phyloP scores from a whole-genome alignment of 2,329 filamentous ascomycete genomes.

The Dactylellina parvicollis region DNA sequence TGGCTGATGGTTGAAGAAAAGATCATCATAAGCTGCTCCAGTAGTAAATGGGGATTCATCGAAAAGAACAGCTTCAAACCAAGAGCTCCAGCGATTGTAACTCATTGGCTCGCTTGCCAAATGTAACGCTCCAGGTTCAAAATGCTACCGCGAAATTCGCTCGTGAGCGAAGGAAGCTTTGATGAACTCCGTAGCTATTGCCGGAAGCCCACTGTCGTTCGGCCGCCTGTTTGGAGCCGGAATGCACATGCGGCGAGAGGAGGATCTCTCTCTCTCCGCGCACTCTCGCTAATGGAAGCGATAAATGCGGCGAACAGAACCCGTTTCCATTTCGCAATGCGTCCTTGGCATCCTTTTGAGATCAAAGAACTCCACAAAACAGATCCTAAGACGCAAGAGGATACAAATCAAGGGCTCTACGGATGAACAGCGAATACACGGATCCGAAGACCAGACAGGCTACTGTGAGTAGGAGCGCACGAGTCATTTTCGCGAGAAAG shows the following conservation, averaged over 20 bases:
- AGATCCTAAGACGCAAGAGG: neutral
- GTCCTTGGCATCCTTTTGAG: conserved; percentile 36
- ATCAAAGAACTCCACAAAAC: neutral
- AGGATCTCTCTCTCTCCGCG: conserved; percentile 11
- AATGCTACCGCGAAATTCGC: conserved; percentile 23
- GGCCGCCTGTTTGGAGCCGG: conserved; percentile 28
- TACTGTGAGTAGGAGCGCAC: conserved; percentile 49
- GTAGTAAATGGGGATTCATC: too few species aligned
- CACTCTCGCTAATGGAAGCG: conserved; percentile 50
- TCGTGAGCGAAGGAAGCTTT: too few species aligned
- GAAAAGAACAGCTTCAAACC: too few species aligned
- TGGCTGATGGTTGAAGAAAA: too few species aligned
- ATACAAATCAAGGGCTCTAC: neutral
- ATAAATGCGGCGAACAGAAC: conserved; percentile 43
- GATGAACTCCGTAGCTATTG: neutral
- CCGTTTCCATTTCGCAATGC: conserved; percentile 47
- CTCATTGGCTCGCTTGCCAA: neutral
- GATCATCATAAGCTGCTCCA: too few species aligned
- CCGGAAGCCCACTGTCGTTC: neutral
- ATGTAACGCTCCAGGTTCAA: conserved; percentile 33
- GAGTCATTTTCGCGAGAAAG: too few species aligned
- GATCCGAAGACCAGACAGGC: conserved; percentile 29
- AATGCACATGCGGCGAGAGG: conserved; percentile 33
- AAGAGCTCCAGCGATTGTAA: neutral
- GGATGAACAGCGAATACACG: neutral